Percentiles rank a stretch among this genome's conserved stretches.
phyloP scores from a whole-genome alignment of 2,329 filamentous ascomycete genomes.

The Apiospora arundinis region DNA sequence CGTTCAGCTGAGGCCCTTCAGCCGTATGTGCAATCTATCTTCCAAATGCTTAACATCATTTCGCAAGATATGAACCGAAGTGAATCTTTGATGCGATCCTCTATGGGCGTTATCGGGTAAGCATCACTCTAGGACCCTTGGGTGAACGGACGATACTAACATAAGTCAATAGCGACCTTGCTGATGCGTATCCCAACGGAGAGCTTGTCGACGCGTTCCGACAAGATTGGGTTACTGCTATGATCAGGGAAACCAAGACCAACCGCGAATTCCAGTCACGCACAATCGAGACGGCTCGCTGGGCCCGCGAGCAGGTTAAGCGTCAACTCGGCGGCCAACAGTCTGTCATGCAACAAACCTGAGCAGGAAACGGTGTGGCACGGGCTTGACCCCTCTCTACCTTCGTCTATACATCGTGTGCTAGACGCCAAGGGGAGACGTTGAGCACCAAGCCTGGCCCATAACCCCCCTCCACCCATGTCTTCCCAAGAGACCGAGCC shows the following conservation, averaged over 20 bases:
- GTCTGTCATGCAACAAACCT: constrained; percentile 60
- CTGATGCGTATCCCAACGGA: constrained; percentile 90
- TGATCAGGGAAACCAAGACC: constrained; percentile 90
- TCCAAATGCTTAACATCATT: constrained; percentile 83
- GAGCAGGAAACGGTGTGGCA: constrained; percentile 34
- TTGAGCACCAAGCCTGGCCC: constrained; percentile 22
- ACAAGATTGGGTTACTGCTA: constrained; percentile 84
- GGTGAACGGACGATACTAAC: neutral
- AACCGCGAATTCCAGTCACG: constrained; percentile 86
- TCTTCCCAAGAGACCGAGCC: constrained; percentile 36
- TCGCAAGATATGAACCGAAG: constrained; percentile 85
- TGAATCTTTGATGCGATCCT: constrained; percentile 88
- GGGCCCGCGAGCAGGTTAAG: constrained; percentile 98
- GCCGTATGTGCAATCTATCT: constrained; percentile 84
- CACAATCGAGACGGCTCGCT: constrained; percentile 93
- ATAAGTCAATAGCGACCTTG: constrained; percentile 69
- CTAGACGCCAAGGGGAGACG: neutral
- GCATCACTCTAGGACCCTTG: constrained; percentile 39
- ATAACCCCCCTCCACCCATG: constrained; percentile 33
- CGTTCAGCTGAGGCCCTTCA: constrained; percentile 69
- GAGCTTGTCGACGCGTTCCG: constrained; percentile 86
- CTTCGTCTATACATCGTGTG: constrained; percentile 26
- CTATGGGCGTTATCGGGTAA: constrained; percentile 97
- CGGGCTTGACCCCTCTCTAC: constrained; percentile 25
- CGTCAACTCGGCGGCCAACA: constrained; percentile 71